Evolutionary conservation across 495 filamentous ascomycete species (phyloP).

Genomic region (Parachaetomium inaequale): DNA sequence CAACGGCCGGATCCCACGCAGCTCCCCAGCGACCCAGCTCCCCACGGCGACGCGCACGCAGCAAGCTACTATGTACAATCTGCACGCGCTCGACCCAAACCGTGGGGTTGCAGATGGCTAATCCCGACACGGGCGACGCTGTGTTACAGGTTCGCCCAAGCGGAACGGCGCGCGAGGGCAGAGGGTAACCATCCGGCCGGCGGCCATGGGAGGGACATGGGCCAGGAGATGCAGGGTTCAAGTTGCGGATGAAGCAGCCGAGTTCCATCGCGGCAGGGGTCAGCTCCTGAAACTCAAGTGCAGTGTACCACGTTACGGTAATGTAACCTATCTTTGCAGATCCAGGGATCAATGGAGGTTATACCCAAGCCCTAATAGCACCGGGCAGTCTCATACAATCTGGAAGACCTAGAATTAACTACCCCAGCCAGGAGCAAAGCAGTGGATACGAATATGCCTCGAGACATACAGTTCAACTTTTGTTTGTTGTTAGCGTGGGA

Average conservation of each 20-base stretch:
- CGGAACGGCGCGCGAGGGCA: constrained; percentile 2
- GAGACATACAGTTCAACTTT: too few species aligned
- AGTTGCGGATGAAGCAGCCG: background rate
- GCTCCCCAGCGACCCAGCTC: background rate
- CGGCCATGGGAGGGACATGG: background rate
- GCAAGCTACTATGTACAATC: background rate
- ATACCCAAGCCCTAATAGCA: too few species aligned
- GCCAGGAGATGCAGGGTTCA: background rate
- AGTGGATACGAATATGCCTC: too few species aligned
- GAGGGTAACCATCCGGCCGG: too few species aligned
- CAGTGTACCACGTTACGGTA: background rate
- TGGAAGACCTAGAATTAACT: too few species aligned
- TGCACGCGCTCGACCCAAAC: background rate
- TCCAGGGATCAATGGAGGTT: too few species aligned
- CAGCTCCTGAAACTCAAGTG: background rate
- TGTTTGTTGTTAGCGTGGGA: too few species aligned
- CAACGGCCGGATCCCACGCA: background rate
- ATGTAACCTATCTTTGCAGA: background rate
- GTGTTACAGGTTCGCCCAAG: constrained; percentile 10
- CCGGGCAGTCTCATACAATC: too few species aligned
- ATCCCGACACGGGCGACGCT: constrained; percentile 2
- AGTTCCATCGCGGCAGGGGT: background rate
- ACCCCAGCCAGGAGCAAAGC: too few species aligned
- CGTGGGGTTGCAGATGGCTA: constrained; percentile 10
- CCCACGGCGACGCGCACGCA: background rate